A percentile compares a stretch with the other conserved stretches of the same genome.
These are phyloP conservation scores for Aspergillus aculeatinus DNA, from an alignment of 2,329 filamentous ascomycete species.

Conservation along the genomic window DNA sequence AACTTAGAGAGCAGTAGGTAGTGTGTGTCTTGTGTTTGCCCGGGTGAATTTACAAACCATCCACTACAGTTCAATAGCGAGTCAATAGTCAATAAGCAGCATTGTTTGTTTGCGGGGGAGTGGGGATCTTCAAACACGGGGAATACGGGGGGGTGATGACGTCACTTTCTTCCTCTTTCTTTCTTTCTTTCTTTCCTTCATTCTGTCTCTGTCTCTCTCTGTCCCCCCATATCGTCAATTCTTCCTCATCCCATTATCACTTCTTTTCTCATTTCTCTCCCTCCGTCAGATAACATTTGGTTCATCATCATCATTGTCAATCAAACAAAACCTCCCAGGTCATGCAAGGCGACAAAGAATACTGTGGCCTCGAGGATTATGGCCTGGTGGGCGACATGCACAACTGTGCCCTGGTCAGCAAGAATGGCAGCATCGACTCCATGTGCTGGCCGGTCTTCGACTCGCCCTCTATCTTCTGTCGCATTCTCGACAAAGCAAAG, in stretches of 20 bases:
- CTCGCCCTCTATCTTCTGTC: conserved; percentile 72
- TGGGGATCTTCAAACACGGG: background rate
- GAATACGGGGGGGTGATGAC: background rate
- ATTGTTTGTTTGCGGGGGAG: no score
- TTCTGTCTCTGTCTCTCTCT: background rate
- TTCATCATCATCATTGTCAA: background rate
- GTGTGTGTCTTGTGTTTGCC: no score
- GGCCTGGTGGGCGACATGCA: conserved; percentile 79
- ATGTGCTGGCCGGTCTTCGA: conserved; percentile 84
- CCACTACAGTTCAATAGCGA: no score
- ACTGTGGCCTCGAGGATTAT: conserved; percentile 66
- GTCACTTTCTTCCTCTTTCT: background rate
- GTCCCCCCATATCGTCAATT: no score
- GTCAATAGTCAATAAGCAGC: no score
- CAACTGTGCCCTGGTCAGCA: conserved; percentile 72
- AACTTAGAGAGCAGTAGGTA: no score
- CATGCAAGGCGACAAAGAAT: conserved; percentile 10
- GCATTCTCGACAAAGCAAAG: conserved; percentile 70
- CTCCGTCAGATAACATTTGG: background rate
- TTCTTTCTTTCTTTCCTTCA: background rate
- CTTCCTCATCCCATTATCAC: background rate
- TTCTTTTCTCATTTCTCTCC: background rate
- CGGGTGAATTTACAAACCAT: no score
- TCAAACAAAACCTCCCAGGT: background rate
- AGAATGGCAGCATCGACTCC: conserved; percentile 71